Conservation (phyloP, 768 basidiomycete species). For the Boletus coccyginus region DNA sequence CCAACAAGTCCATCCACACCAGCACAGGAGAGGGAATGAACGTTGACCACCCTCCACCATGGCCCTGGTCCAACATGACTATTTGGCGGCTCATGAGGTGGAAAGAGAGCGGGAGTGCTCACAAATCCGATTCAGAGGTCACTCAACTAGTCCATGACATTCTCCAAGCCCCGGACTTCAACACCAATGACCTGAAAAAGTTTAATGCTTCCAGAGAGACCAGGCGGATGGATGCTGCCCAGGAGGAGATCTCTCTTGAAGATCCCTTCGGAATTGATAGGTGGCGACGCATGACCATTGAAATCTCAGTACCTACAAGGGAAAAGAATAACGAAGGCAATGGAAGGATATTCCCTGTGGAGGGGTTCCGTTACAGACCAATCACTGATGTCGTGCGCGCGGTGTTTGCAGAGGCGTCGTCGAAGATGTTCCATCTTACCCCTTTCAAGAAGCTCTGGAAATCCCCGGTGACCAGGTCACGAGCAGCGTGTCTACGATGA, state of each 20-base stretch:
- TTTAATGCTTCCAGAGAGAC: neutral
- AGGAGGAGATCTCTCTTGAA: neutral
- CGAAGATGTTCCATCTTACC: slow-evolving; percentile 19
- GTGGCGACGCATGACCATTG: no score
- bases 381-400: neutral
- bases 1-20: neutral
- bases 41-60: neutral
- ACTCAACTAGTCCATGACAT: neutral
- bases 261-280: no score
- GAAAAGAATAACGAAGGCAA: no score
- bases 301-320: no score
- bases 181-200: neutral
- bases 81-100: neutral
- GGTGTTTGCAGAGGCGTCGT: neutral
- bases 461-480: no score
- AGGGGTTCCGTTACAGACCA: no score
- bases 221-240: neutral
- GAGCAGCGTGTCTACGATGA: no score
- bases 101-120: neutral
- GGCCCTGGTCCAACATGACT: neutral
- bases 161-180: neutral
- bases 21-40: neutral
- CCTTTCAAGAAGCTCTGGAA: slow-evolving; percentile 11
- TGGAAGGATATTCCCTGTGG: no score
- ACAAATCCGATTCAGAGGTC: neutral